Percentiles rank a stretch among this genome's conserved stretches.
Conservation (phyloP, 768 basidiomycete genomes). For the Crassisporium funariophilum region DNA sequence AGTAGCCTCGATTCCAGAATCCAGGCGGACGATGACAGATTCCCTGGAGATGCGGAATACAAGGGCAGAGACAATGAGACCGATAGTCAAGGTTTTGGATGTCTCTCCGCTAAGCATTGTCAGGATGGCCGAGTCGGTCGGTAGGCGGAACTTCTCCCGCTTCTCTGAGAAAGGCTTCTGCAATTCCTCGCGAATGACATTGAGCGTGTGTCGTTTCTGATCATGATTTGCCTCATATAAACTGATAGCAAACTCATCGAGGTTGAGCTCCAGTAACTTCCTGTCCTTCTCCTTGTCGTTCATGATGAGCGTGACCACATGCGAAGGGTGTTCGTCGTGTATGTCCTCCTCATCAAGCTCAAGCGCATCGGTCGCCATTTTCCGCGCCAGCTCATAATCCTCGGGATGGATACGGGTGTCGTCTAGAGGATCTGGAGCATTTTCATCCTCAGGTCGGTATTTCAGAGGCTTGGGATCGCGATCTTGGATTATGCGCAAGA, state of each 20-base stretch:
- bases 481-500: slow-evolving; percentile 84
- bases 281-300: slow-evolving; percentile 73
- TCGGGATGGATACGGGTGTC: slow-evolving; percentile 96
- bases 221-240: slow-evolving; percentile 82
- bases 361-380: slow-evolving; percentile 97
- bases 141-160: slow-evolving; percentile 63
- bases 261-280: slow-evolving; percentile 87
- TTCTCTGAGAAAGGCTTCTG: slow-evolving; percentile 78
- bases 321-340: slow-evolving; percentile 89
- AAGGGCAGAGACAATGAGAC: slow-evolving; percentile 80
- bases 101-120: slow-evolving; percentile 98
- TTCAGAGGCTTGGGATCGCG: slow-evolving; percentile 61
- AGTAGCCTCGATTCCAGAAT: slow-evolving; percentile 88
- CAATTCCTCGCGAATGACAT: slow-evolving; percentile 86
- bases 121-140: slow-evolving; percentile 78
- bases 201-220: slow-evolving; percentile 86
- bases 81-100: slow-evolving; percentile 67
- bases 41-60: slow-evolving; percentile 57
- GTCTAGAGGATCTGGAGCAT: slow-evolving; percentile 86
- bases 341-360: slow-evolving; percentile 98
- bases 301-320: slow-evolving; percentile 86
- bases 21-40: slow-evolving; percentile 72
- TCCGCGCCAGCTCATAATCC: slow-evolving; percentile 96
- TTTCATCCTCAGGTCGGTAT: slow-evolving; percentile 67
- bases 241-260: slow-evolving; percentile 96